Conservation (phyloP, 345 rosid genomes). For the Arabidopsis arenosa region DNA sequence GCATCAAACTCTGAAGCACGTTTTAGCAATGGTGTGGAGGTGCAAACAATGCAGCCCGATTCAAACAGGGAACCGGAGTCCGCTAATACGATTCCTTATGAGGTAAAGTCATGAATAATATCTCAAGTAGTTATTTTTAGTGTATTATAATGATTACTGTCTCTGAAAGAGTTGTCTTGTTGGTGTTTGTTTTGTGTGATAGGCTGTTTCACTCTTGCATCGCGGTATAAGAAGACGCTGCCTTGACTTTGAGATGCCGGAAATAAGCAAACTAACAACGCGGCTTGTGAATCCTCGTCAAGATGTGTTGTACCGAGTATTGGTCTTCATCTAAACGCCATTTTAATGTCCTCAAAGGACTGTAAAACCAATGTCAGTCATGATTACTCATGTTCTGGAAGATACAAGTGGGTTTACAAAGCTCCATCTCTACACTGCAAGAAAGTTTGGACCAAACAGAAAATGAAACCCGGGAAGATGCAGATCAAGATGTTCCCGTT, state of each 20-base stretch:
- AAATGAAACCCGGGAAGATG: conserved; percentile 49
- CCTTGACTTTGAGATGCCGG: conserved; percentile 78
- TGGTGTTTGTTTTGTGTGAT: conserved; percentile 31
- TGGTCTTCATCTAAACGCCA: conserved; percentile 92
- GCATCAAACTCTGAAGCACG: conserved; percentile 49
- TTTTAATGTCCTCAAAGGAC: conserved; percentile 62
- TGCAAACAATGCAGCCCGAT: conserved; percentile 36
- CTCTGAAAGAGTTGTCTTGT: conserved; percentile 5
- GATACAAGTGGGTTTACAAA: conserved; percentile 47
- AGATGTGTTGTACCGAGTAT: conserved; percentile 79
- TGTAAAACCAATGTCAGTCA: conserved; percentile 41
- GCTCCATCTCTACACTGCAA: conserved; percentile 53
- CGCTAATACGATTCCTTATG: conserved; percentile 23
- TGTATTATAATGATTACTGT: background rate
- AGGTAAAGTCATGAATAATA: conserved; percentile 28
- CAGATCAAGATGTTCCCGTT: conserved; percentile 24
- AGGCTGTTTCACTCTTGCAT: conserved; percentile 72
- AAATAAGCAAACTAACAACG: conserved; percentile 42
- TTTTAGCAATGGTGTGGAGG: conserved; percentile 40
- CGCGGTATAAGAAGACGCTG: conserved; percentile 95
- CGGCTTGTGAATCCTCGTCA: conserved; percentile 36
- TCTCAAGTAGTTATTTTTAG: conserved; percentile 1
- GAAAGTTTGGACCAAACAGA: conserved; percentile 56
- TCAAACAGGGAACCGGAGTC: conserved; percentile 30
- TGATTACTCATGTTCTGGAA: conserved; percentile 56